Base-by-base conservation (phyloP, 2,329 filamentous ascomycete species). In the Alternaria consortialis region DNA sequence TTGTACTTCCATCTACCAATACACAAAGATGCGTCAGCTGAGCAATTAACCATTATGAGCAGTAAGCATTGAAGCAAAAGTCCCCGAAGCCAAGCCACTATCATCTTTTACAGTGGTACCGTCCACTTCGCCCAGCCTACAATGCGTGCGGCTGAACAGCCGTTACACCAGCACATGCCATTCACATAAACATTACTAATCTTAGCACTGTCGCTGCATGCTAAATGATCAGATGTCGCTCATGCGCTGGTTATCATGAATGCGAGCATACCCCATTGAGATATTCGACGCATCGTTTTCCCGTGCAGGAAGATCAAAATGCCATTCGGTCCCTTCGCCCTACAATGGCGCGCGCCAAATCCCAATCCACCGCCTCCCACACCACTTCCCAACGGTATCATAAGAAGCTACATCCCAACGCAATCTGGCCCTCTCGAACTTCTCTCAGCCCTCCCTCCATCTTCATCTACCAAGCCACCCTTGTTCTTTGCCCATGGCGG, bases 401-500 rank as follows among this genome's bases (percentile, higher is more conserved):
- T 79, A 56, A 79, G 83, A 9, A 75, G 20, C 20, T 20, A 20
- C 20, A 74, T 44, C 84, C 80, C 70, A 73, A 86, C 84, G 0
- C 70, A 80, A 3, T 74, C 74, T 3, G 84, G 84, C 2, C 73
- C 77, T 3, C 74, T 87, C n/a, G 84, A 87, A 67, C 68, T 87
- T 3, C 80, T 87, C 29, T 79, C 77, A 58, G 81, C 80, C n/a
- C 65, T 72, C 13, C 79, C 81, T 1, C 54, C 65, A 7, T 48
- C 29, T 23, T 54, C 31, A 8, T 31, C 44, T 11, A 9, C 13
- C 44, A 68, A 71, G 13, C 71, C 79, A 9, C 80, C 83, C 2
- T 70, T 86, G 12, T 80, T 86, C 75, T 86, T 87, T 73, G 76
- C 81, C 34, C 85, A 87, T 63, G 85, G 85, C 39, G 84, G 84